phyloP scores from a whole-genome alignment of 23 red algal species.

The Gracilaria domingensis region DNA sequence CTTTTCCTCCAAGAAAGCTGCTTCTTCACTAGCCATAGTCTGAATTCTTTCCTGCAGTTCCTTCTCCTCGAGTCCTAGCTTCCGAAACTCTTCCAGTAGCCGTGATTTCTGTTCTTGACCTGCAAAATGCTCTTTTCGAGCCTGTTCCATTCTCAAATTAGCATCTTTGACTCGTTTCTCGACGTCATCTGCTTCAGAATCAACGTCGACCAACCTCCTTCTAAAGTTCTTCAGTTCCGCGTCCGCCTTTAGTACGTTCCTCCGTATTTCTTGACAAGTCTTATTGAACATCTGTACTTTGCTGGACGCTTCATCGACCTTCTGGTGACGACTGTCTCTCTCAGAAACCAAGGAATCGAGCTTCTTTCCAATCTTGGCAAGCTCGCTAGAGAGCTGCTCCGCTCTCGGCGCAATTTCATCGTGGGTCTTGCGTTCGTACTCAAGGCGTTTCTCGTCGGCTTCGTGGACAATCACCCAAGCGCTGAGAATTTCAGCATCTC shows the following conservation, averaged over 20 bases:
- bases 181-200: slow-evolving; percentile 18
- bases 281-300: slow-evolving; percentile 19
- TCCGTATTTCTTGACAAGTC: slow-evolving; percentile 38
- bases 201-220: slow-evolving; percentile 38
- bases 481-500: slow-evolving; percentile 38
- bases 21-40: not conserved
- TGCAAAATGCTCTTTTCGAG: slow-evolving; percentile 57
- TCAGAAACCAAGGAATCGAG: slow-evolving; percentile 27
- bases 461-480: slow-evolving; percentile 76
- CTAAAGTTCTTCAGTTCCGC: slow-evolving; percentile 31
- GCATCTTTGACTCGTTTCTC: slow-evolving; percentile 34
- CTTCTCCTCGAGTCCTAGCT: slow-evolving; percentile 23
- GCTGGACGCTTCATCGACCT: slow-evolving; percentile 30
- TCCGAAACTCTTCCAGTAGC: slow-evolving; percentile 31
- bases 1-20: slow-evolving; percentile 29
- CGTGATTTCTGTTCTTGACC: slow-evolving; percentile 65
- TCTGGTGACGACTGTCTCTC: slow-evolving; percentile 20
- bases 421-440: slow-evolving; percentile 19
- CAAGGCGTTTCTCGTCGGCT: slow-evolving; percentile 45
- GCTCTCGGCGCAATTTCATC: slow-evolving; percentile 59
- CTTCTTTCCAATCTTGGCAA: slow-evolving; percentile 6
- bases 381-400: slow-evolving; percentile 28
- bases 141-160: slow-evolving; percentile 32
- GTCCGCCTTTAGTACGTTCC: not conserved
- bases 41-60: slow-evolving; percentile 36